Percentiles rank a stretch among this genome's conserved stretches.
These are phyloP conservation scores for Oryza glumipatula DNA, from an alignment of 176 grass and related monocot species.

Conservation along the genomic window DNA sequence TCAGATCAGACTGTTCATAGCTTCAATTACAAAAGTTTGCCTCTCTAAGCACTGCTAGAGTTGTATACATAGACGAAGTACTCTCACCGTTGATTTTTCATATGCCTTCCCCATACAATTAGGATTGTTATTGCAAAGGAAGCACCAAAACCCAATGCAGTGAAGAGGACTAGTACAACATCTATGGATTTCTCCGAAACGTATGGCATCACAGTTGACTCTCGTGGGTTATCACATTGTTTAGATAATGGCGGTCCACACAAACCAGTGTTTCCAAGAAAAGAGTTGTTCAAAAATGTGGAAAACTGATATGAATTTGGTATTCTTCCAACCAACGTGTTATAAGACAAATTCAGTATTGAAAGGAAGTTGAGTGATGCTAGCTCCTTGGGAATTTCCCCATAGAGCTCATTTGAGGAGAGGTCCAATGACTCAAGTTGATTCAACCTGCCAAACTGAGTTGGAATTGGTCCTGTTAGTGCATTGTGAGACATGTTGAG, in stretches of 20 bases:
- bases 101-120: background rate
- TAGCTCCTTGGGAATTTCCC: background rate
- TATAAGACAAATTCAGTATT: background rate
- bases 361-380: background rate
- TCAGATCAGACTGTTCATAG: background rate
- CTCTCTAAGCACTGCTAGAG: background rate
- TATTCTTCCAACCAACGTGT: constrained; percentile 7
- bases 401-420: background rate
- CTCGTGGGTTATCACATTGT: background rate
- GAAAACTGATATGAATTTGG: background rate
- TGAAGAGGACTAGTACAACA: background rate
- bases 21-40: background rate
- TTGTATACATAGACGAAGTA: background rate
- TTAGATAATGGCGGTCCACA: background rate
- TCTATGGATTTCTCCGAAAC: background rate
- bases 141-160: constrained; percentile 10
- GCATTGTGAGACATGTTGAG: constrained; percentile 56
- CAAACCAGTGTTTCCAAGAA: background rate
- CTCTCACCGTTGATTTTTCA: too few species aligned
- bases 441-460: background rate
- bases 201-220: background rate
- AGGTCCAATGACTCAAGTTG: constrained; percentile 13
- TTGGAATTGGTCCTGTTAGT: constrained; percentile 45
- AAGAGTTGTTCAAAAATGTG: background rate
- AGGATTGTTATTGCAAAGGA: background rate